Evolutionary conservation across 2,329 filamentous ascomycete species (phyloP).

Genomic region (Gaeumannomyces tritici): DNA sequence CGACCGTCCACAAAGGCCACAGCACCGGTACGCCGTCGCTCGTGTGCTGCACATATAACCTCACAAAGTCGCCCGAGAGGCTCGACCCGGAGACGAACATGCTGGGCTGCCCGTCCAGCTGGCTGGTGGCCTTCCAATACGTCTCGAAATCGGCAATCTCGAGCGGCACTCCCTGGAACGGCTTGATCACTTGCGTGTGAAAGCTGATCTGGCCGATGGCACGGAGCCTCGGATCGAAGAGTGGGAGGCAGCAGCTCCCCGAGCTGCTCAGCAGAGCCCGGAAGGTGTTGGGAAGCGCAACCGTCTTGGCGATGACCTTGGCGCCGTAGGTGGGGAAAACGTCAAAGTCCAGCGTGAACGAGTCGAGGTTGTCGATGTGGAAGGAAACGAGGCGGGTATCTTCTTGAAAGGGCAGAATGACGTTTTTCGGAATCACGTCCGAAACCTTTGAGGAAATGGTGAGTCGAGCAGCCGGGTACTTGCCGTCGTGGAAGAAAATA

Average conservation of each 20-base stretch:
- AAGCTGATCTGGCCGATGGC: constrained; percentile 93
- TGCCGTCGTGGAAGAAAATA: constrained; percentile 92
- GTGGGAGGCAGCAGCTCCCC: constrained; percentile 71
- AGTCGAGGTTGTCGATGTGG: constrained; percentile 87
- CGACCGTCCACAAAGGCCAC: constrained; percentile 76
- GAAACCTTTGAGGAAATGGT: constrained; percentile 96
- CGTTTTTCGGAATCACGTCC: constrained; percentile 91
- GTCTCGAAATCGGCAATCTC: constrained; percentile 98
- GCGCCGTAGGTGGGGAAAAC: constrained; percentile 96
- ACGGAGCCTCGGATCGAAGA: constrained; percentile 85
- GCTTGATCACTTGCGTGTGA: constrained; percentile 92
- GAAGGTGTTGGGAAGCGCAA: constrained; percentile 83
- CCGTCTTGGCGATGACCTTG: constrained; percentile 93
- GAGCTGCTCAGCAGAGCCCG: constrained; percentile 64
- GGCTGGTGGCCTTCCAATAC: constrained; percentile 98
- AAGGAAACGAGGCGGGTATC: constrained; percentile 90
- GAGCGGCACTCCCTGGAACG: constrained; percentile 81
- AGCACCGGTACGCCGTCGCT: constrained; percentile 79
- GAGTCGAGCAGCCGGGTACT: constrained; percentile 87
- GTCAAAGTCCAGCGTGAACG: constrained; percentile 93
- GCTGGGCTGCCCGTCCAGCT: constrained; percentile 75
- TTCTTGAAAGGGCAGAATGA: constrained; percentile 92
- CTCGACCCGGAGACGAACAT: constrained; percentile 92
- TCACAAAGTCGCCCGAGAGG: constrained; percentile 88
- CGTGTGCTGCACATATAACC: constrained; percentile 85